Base-by-base conservation (phyloP, 2,329 filamentous ascomycete species). In the Paecilomyces formosus region DNA sequence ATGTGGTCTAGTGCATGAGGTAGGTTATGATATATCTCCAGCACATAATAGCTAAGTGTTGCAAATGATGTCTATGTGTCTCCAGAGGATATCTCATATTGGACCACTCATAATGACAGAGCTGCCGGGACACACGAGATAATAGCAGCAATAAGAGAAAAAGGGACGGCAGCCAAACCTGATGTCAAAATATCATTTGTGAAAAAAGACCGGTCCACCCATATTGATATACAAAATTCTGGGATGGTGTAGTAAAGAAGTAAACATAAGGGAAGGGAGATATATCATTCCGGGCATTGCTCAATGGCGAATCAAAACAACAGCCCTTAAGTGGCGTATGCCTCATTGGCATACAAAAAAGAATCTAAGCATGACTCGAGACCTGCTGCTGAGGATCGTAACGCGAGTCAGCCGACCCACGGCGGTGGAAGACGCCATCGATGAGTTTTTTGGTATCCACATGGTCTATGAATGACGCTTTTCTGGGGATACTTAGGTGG, bases 361-460 rank as follows among this genome's bases (percentile, higher is more conserved):
- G 18, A 26, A 53, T 57, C 55, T 57, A 57, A 52, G 28, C 4
- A n/a, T 30, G 30, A 55, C 18, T 35, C 15, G 30, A 39, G 54
- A 26, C 13, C 54, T 55, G 35, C 18, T 28, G 53, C 18, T 33
- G 22, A 11, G 28, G 33, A 6, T 22, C 22, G 7, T 54, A 13
- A 18, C 24, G 62, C 26, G 35, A 21, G 61, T 63, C 71, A 51
- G 73, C 71, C 12, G 72, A 75, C 60, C 71, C 70, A 56, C 76
- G 70, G 63, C 84, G 80, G 68, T 83, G 79, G 70, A 88, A 85
- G 61, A 88, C 81, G 62, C 86, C 84, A 70, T 85, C 82, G 63
- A 88, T 82, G 61, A 88, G 76, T 45, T 81, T 79, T 67, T 81
- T 85, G 13, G 86, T 83, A 24, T 81, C 82, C 63, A 88, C 78